These are phyloP conservation scores for Chaetoceros tenuissimus DNA, from an alignment of 108 stramenopile genomes.

Conservation along the genomic window DNA sequence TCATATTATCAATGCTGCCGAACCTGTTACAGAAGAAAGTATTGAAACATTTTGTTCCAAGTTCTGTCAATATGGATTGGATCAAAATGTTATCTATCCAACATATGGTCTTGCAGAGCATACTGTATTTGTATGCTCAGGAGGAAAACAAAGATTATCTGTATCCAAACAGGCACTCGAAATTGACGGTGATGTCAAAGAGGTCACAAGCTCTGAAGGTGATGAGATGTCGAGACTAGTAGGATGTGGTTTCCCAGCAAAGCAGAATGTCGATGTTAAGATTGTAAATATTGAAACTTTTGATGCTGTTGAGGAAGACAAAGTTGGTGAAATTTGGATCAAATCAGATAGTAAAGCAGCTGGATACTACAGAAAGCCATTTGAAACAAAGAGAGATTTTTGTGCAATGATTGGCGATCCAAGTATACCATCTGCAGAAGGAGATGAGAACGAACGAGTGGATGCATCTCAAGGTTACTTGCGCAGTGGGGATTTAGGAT, in stretches of 20 bases:
- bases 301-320: slow-evolving; percentile 29
- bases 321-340: slow-evolving; percentile 95
- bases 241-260: slow-evolving; percentile 76
- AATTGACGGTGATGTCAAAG: slow-evolving; percentile 41
- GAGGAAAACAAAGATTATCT: slow-evolving; percentile 60
- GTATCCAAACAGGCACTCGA: slow-evolving; percentile 63
- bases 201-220: slow-evolving; percentile 13
- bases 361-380: slow-evolving; percentile 55
- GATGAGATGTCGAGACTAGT: slow-evolving; percentile 29
- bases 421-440: background rate
- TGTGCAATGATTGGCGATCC: slow-evolving; percentile 6
- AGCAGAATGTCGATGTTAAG: slow-evolving; percentile 62
- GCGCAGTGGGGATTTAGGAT: slow-evolving; percentile 96
- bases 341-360: slow-evolving; percentile 75
- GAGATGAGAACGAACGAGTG: slow-evolving; percentile 25
- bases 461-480: slow-evolving; percentile 44
- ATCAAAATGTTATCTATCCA: slow-evolving; percentile 62
- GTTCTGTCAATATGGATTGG: slow-evolving; percentile 73
- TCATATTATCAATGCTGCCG: slow-evolving; percentile 96
- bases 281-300: slow-evolving; percentile 66
- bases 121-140: slow-evolving; percentile 93
- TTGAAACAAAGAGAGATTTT: slow-evolving; percentile 21
- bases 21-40: slow-evolving; percentile 78
- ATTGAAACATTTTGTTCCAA: slow-evolving; percentile 69
- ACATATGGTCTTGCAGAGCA: slow-evolving; percentile 98